Base-by-base conservation (phyloP, 257 asterid genomes). In the Handroanthus guayacan region DNA sequence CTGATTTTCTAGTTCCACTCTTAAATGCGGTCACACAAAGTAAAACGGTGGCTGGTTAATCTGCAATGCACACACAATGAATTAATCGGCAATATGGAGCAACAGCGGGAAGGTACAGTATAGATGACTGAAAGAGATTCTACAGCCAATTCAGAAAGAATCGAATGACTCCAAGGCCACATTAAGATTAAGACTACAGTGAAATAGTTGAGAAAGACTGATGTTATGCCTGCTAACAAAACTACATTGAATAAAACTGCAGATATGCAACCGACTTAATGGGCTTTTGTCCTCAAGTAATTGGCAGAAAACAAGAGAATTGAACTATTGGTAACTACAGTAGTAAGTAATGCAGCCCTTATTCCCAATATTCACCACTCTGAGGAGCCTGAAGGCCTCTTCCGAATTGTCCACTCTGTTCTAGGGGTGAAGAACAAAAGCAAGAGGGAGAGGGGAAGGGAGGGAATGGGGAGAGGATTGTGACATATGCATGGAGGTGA, bases 21-120 rank as follows among this genome's bases (percentile, higher is more conserved):
- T 60, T 72, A 50, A 47, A 52, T 38, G 50, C 3, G 61, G 77
- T 58, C 55, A 45, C 70, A 43, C 61, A 34, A 41, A 67, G 34
- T 36, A 44, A 18, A 25, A 45, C 37, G 14, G 66, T 6, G 43
- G 45, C 58, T 74, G 31, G 74, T 74, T 74, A 57, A 78, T 69
- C 83, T 78, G 86, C 78, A 75, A 48, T 37, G 34, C 61, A 61
- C 44, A 74, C 44, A 69, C 5, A 76, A 18, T 14, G 71, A 43
- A 69, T 25, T 61, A 17, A 13, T 36, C 31, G 6, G 1, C 13
- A 50, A 63, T 65, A 41, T 12, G 44, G 58, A 14, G 37, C 13
- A 51, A 14, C 57, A 55, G 9, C 66, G 13, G 36, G 45, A n/a
- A 55, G 55, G 55, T 37, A 72, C 38, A 74, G 37, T 37, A 48